Percentiles rank a stretch among this genome's conserved stretches.
Conservation (phyloP, 352 stramenopile genomes). For the Phytophthora sp. region DNA sequence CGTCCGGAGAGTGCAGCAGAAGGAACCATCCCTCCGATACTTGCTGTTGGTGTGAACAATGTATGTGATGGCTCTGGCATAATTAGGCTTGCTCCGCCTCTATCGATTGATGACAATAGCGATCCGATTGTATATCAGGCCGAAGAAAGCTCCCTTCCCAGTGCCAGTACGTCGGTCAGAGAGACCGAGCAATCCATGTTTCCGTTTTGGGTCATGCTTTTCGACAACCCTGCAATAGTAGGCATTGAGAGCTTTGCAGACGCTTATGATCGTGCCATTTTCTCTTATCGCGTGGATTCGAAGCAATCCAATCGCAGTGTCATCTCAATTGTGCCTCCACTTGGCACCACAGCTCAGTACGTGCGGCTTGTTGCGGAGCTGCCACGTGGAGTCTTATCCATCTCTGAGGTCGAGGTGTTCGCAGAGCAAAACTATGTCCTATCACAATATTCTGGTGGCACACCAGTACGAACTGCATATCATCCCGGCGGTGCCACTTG, state of each 20-base stretch:
- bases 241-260: constrained; percentile 67
- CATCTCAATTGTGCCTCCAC: constrained; percentile 54
- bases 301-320: constrained; percentile 30
- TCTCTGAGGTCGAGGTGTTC: constrained; percentile 84
- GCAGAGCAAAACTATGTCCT: constrained; percentile 55
- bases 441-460: constrained; percentile 63
- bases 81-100: constrained; percentile 33
- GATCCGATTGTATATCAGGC: constrained; percentile 46
- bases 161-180: constrained; percentile 4
- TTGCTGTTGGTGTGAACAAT: constrained; percentile 42
- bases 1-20: constrained; percentile 7
- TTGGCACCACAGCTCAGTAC: constrained; percentile 56
- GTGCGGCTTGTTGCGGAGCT: constrained; percentile 64
- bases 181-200: constrained; percentile 57
- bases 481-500: constrained; percentile 54
- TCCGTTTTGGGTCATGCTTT: constrained; percentile 83
- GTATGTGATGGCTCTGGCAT: constrained; percentile 46
- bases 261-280: constrained; percentile 52
- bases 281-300: constrained; percentile 45
- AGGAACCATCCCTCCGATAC: neutral
- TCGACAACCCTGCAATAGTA: constrained; percentile 59
- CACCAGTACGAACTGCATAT: constrained; percentile 51
- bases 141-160: constrained; percentile 26
- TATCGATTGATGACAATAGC: constrained; percentile 53
- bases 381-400: constrained; percentile 46